Percentiles rank a stretch among this genome's conserved stretches.
Evolutionary conservation across 2,329 filamentous ascomycete genomes (phyloP).

Genomic region (Alternaria consortialis): DNA sequence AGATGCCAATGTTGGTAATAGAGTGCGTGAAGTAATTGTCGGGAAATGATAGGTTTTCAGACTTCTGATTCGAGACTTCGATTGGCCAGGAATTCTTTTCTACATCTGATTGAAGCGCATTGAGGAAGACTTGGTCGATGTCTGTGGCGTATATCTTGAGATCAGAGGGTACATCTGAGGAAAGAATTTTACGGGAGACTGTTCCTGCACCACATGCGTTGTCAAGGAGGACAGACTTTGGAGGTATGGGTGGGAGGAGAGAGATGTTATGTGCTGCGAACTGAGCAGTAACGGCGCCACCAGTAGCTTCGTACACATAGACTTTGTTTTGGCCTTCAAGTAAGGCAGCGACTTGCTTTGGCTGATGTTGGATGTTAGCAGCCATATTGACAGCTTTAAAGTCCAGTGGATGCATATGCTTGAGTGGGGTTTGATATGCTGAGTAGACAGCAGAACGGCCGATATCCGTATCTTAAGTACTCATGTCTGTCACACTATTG

Average conservation of each 20-base stretch:
- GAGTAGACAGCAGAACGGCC: neutral
- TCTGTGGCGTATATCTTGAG: slow-evolving; percentile 45
- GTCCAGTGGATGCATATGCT: neutral
- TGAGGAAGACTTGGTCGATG: slow-evolving; percentile 40
- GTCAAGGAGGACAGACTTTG: slow-evolving; percentile 44
- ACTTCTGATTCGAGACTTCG: slow-evolving; percentile 27
- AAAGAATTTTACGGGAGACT: slow-evolving; percentile 36
- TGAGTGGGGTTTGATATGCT: neutral
- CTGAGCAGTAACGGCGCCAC: slow-evolving; percentile 37
- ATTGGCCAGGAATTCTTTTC: slow-evolving; percentile 35
- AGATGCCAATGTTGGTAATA: slow-evolving; percentile 54
- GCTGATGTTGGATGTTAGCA: slow-evolving; percentile 21
- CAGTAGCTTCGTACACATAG: slow-evolving; percentile 40
- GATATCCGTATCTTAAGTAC: neutral
- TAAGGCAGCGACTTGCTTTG: slow-evolving; percentile 35
- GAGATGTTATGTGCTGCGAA: slow-evolving; percentile 40
- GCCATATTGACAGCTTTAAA: slow-evolving; percentile 18
- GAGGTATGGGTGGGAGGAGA: slow-evolving; percentile 36
- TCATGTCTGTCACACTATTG: neutral
- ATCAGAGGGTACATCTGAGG: slow-evolving; percentile 6
- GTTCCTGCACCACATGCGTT: slow-evolving; percentile 48
- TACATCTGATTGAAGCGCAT: slow-evolving; percentile 21
- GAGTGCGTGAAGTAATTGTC: slow-evolving; percentile 50
- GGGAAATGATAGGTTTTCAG: slow-evolving; percentile 28
- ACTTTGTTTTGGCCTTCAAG: slow-evolving; percentile 36